phyloP scores from a whole-genome alignment of 306 rosid species.

The Cercis canadensis region DNA sequence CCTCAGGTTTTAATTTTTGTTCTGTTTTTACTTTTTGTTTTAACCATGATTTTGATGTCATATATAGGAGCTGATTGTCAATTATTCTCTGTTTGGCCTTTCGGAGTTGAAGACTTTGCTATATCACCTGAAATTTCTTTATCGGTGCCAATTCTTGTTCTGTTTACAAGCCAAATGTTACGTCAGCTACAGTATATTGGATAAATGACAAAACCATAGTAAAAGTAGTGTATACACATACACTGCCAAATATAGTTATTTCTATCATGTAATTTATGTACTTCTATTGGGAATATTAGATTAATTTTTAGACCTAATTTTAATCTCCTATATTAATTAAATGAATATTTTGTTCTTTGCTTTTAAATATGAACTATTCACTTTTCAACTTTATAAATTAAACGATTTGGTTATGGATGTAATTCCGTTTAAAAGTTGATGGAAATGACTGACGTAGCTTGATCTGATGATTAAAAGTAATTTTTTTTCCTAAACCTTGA shows the following conservation, averaged over 20 bases:
- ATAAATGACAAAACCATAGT: neutral
- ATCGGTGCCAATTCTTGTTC: constrained; percentile 34
- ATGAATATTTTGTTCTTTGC: too few species aligned
- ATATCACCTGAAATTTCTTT: neutral
- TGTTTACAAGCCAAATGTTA: constrained; percentile 14
- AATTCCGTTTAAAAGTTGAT: too few species aligned
- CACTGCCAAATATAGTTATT: neutral
- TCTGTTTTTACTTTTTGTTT: constrained; percentile 4
- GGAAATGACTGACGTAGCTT: too few species aligned
- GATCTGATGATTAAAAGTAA: too few species aligned
- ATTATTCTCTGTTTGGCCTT: constrained; percentile 32
- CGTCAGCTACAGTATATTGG: constrained; percentile 37
- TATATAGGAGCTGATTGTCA: constrained; percentile 17
- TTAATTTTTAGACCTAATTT: constrained; percentile 19
- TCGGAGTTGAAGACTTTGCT: neutral
- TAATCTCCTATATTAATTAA: too few species aligned
- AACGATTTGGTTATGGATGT: too few species aligned
- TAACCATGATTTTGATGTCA: constrained; percentile 10
- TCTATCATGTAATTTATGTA: neutral
- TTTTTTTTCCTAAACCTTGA: too few species aligned
- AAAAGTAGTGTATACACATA: neutral
- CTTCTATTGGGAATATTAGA: neutral
- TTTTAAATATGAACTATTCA: too few species aligned
- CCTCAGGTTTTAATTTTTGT: constrained; percentile 57
- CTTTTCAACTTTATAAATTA: too few species aligned